phyloP scores from a whole-genome alignment of 2,329 filamentous ascomycete species.

The Alternaria infectoria region DNA sequence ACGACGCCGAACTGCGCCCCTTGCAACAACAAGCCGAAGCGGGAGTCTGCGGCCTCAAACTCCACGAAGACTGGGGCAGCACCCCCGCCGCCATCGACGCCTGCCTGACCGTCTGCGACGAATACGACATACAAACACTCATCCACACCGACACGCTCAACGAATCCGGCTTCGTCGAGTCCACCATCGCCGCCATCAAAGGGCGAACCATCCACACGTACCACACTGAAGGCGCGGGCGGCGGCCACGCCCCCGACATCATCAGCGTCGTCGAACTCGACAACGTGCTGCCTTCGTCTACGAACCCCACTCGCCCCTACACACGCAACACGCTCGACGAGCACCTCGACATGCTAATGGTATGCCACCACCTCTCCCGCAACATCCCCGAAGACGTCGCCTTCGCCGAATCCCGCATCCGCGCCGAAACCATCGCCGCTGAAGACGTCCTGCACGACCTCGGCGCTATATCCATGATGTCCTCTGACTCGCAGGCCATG shows the following conservation, averaged over 20 bases:
- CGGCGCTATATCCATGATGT: constrained; percentile 98
- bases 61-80: constrained; percentile 95
- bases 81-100: constrained; percentile 91
- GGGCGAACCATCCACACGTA: constrained; percentile 92
- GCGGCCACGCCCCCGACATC: constrained; percentile 94
- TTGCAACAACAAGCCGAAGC: constrained; percentile 82
- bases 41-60: constrained; percentile 87
- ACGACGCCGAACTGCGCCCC: constrained; percentile 74
- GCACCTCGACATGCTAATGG: constrained; percentile 98
- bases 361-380: constrained; percentile 91
- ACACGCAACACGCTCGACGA: constrained; percentile 94
- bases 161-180: constrained; percentile 95
- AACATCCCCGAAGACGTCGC: constrained; percentile 95
- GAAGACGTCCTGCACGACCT: constrained; percentile 96
- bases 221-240: constrained; percentile 93
- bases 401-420: constrained; percentile 92
- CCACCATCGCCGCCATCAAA: constrained; percentile 85
- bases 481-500: constrained; percentile 94
- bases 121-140: constrained; percentile 88
- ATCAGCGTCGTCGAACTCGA: constrained; percentile 88
- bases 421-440: constrained; percentile 93
- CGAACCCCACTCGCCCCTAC: constrained; percentile 90
- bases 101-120: constrained; percentile 80
- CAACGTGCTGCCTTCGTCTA: constrained; percentile 88
- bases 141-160: constrained; percentile 97